A percentile compares a stretch with the other conserved stretches of the same genome.
These are phyloP conservation scores for Termitomyces heimii DNA, from an alignment of 768 basidiomycete genomes.

Conservation along the genomic window DNA sequence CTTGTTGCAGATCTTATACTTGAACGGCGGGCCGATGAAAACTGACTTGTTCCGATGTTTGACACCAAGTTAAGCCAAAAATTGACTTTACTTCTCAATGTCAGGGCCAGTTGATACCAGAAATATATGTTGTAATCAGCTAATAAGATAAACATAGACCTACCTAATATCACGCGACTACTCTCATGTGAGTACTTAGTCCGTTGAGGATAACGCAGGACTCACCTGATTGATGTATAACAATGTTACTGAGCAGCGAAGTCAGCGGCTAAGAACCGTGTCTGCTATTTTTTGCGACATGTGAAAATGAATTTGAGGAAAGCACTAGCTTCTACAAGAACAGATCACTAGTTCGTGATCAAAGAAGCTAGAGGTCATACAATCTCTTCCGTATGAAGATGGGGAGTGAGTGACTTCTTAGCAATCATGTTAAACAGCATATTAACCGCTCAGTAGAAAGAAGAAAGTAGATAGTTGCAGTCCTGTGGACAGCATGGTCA, in stretches of 20 bases:
- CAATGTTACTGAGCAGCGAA: background rate
- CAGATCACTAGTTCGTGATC: background rate
- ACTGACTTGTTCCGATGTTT: slow-evolving; percentile 1
- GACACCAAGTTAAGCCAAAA: background rate
- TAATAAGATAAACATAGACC: slow-evolving; percentile 1
- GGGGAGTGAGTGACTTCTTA: background rate
- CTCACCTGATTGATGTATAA: background rate
- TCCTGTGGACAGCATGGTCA: background rate
- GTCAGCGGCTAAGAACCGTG: background rate
- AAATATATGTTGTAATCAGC: background rate
- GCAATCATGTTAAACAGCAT: background rate
- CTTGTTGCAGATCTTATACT: slow-evolving; percentile 6
- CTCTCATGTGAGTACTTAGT: background rate
- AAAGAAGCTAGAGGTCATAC: background rate
- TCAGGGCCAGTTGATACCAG: background rate
- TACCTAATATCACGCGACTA: background rate
- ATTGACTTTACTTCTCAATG: background rate
- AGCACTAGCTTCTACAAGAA: background rate
- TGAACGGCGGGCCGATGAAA: slow-evolving; percentile 7
- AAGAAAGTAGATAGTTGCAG: background rate
- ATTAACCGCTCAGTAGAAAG: no score
- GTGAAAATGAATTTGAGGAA: no score
- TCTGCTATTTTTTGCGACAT: no score
- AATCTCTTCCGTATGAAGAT: background rate
- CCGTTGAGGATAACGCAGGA: background rate